A percentile compares a stretch with the other conserved stretches of the same genome.
phyloP scores from a whole-genome alignment of 805 yeast species.

The Starmerella tilneyi region DNA sequence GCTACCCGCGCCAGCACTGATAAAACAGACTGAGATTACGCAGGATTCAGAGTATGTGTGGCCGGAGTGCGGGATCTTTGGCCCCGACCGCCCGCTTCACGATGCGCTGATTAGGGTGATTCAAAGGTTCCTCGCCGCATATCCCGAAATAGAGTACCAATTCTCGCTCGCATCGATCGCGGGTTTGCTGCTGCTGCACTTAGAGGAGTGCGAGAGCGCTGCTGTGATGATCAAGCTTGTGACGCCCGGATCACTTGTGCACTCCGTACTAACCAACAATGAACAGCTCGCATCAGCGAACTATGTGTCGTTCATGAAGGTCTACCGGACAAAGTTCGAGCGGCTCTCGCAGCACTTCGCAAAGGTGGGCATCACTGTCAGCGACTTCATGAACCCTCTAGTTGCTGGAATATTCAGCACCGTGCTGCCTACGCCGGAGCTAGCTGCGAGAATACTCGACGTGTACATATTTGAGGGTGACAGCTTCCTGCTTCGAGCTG shows the following conservation, averaged over 20 bases:
- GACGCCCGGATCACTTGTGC: conserved; percentile 30
- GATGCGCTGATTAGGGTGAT: conserved; percentile 32
- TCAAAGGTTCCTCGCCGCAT: conserved; percentile 28
- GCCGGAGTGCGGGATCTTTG: conserved; percentile 36
- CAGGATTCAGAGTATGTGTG: conserved; percentile 29
- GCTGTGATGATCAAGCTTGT: conserved; percentile 35
- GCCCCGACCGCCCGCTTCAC: conserved; percentile 30
- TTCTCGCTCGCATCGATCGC: conserved; percentile 35
- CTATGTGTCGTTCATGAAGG: conserved; percentile 39
- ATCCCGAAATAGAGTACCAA: conserved; percentile 30
- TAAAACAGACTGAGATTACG: conserved; percentile 1
- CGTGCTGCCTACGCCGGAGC: conserved; percentile 38
- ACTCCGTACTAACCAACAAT: conserved; percentile 30
- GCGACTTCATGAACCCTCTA: conserved; percentile 38
- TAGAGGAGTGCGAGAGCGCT: conserved; percentile 35
- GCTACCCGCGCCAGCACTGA: background rate
- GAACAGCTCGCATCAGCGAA: conserved; percentile 33
- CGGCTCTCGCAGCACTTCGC: conserved; percentile 43
- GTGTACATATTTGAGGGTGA: conserved; percentile 54
- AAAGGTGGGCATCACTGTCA: conserved; percentile 35
- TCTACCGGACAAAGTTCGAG: conserved; percentile 39
- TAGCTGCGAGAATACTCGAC: conserved; percentile 45
- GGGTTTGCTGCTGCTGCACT: conserved; percentile 36
- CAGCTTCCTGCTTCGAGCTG: conserved; percentile 41
- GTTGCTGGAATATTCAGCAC: conserved; percentile 38